phyloP scores from a whole-genome alignment of 805 yeast species.

The Isabelozyma pseudorhagii region DNA sequence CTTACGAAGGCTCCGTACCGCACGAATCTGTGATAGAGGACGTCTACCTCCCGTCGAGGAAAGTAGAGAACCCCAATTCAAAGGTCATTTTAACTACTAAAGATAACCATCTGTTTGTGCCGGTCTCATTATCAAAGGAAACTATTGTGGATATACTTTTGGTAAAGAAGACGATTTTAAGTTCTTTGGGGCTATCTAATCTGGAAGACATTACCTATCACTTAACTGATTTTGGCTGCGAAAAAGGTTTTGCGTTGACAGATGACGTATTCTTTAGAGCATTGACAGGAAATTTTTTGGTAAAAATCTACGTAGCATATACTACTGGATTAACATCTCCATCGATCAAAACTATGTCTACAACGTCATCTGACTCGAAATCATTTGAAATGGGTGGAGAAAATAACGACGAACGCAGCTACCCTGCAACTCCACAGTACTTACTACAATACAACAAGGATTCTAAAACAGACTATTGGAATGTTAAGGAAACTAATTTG shows the following conservation, averaged over 20 bases:
- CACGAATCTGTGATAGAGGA: conserved; percentile 4
- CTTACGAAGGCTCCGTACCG: background rate
- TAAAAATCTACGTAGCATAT: conserved; percentile 30
- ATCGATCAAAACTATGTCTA: conserved; percentile 35
- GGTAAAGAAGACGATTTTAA: conserved; percentile 35
- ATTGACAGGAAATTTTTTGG: conserved; percentile 25
- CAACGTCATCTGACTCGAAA: conserved; percentile 53
- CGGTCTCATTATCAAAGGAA: conserved; percentile 31
- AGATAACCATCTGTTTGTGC: conserved; percentile 57
- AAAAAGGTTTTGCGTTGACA: conserved; percentile 55
- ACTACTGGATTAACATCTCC: conserved; percentile 23
- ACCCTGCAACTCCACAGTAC: conserved; percentile 71
- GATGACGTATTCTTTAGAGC: conserved; percentile 43
- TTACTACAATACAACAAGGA: conserved; percentile 45
- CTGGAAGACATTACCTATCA: conserved; percentile 42
- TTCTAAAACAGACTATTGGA: conserved; percentile 50
- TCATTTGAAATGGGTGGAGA: conserved; percentile 49
- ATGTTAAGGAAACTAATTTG: conserved; percentile 44
- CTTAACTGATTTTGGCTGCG: conserved; percentile 66
- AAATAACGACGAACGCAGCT: conserved; percentile 34
- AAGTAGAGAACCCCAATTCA: conserved; percentile 3
- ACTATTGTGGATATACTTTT: conserved; percentile 21
- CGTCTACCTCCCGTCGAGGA: conserved; percentile 7
- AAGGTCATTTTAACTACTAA: conserved; percentile 53
- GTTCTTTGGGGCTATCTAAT: conserved; percentile 32